A percentile compares a stretch with the other conserved stretches of the same genome.
Conservation (phyloP, 1,139 yeast species). For the Sporopachydermia cereana region DNA sequence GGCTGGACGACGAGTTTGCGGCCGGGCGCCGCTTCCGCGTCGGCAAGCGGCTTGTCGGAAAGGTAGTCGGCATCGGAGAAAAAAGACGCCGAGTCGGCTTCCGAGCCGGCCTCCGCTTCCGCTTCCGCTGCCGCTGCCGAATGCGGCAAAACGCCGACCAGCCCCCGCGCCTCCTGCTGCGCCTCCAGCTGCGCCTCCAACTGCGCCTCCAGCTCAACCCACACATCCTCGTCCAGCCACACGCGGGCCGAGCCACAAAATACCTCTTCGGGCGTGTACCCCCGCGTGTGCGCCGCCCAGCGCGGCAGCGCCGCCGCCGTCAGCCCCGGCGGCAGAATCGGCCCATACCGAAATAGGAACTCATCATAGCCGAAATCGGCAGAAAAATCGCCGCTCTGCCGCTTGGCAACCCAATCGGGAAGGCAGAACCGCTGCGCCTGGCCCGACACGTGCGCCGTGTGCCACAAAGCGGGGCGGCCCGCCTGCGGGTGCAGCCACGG, state of each 20-base stretch:
- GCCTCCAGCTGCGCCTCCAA: conserved; percentile 15
- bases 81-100: conserved; percentile 17
- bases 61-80: conserved; percentile 15
- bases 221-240: conserved; percentile 26
- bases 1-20: not conserved
- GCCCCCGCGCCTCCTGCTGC: conserved; percentile 9
- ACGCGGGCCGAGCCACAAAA: conserved; percentile 24
- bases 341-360: conserved; percentile 23
- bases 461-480: conserved; percentile 23
- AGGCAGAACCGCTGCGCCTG: conserved; percentile 25
- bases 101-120: conserved; percentile 14
- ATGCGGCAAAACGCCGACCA: not conserved
- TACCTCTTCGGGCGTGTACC: conserved; percentile 24
- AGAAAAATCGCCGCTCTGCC: conserved; percentile 24
- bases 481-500: conserved; percentile 16
- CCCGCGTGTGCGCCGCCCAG: conserved; percentile 26
- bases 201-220: conserved; percentile 26
- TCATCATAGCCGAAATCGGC: conserved; percentile 29
- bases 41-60: conserved; percentile 13
- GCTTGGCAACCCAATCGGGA: conserved; percentile 27
- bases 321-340: conserved; percentile 21
- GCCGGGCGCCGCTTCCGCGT: conserved; percentile 9
- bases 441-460: conserved; percentile 23
- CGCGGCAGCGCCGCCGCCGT: conserved; percentile 15
- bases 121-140: conserved; percentile 11